phyloP scores from a whole-genome alignment of 352 stramenopile species.

The Phytophthora sp. region DNA sequence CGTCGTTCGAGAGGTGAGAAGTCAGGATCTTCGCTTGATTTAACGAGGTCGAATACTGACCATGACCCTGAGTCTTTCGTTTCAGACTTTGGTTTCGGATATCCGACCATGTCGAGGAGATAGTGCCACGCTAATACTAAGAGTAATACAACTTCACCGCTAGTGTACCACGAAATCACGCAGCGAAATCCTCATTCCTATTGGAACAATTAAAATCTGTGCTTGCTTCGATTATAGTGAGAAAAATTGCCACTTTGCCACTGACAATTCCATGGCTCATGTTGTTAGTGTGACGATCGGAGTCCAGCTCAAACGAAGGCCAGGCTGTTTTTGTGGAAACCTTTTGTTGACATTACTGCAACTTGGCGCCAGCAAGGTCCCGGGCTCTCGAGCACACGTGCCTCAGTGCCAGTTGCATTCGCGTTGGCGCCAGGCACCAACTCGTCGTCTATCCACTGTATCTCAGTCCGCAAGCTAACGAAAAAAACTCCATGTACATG shows the following conservation, averaged over 20 bases:
- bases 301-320: conserved; percentile 15
- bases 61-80: conserved; percentile 7
- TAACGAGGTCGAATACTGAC: conserved; percentile 11
- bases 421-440: no score
- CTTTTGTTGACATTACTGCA: conserved; percentile 30
- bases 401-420: conserved; percentile 5
- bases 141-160: no score
- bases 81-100: conserved; percentile 29
- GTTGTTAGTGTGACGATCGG: not conserved
- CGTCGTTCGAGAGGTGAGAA: conserved; percentile 17
- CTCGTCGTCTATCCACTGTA: not conserved
- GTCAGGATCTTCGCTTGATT: conserved; percentile 30
- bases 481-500: no score
- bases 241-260: no score
- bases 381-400: not conserved
- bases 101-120: conserved; percentile 8
- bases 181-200: no score
- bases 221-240: no score
- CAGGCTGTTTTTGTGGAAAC: conserved; percentile 8
- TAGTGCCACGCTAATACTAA: no score
- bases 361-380: conserved; percentile 15
- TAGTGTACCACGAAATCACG: no score
- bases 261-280: no score
- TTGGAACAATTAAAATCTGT: no score
- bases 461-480: no score